Conservation (phyloP, 352 stramenopile genomes). For the Phytopythium delawarense region DNA sequence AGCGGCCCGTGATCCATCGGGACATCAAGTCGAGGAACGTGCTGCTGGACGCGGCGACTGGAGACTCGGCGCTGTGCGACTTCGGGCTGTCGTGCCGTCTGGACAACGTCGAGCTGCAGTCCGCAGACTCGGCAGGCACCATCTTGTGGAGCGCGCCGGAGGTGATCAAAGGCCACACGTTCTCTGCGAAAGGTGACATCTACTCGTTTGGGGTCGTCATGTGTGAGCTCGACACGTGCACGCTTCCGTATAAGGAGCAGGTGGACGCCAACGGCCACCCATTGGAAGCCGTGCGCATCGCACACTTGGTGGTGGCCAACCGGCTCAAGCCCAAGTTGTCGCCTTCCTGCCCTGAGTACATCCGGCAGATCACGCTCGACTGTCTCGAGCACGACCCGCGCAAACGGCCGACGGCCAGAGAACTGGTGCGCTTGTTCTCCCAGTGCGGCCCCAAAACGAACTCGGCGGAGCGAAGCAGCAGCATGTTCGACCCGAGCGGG, state of each 20-base stretch:
- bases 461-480: neutral
- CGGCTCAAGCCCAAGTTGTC: conserved; percentile 26
- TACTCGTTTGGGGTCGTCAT: conserved; percentile 58
- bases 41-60: conserved; percentile 30
- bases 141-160: conserved; percentile 49
- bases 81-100: conserved; percentile 31
- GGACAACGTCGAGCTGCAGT: conserved; percentile 14
- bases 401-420: conserved; percentile 24
- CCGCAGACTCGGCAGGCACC: conserved; percentile 14
- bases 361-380: conserved; percentile 26
- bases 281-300: conserved; percentile 18
- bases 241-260: conserved; percentile 24
- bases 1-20: conserved; percentile 39
- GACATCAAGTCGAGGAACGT: conserved; percentile 56
- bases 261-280: conserved; percentile 20
- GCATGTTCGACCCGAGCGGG: neutral
- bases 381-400: conserved; percentile 35
- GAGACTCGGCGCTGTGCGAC: conserved; percentile 44
- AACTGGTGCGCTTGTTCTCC: conserved; percentile 10
- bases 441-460: neutral
- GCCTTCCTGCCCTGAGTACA: conserved; percentile 30
- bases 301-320: conserved; percentile 25
- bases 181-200: conserved; percentile 42
- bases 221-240: conserved; percentile 51
- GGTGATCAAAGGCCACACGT: conserved; percentile 30